These are phyloP conservation scores for Chloris gayana DNA, from an alignment of 176 grass and related monocot species.

Conservation along the genomic window DNA sequence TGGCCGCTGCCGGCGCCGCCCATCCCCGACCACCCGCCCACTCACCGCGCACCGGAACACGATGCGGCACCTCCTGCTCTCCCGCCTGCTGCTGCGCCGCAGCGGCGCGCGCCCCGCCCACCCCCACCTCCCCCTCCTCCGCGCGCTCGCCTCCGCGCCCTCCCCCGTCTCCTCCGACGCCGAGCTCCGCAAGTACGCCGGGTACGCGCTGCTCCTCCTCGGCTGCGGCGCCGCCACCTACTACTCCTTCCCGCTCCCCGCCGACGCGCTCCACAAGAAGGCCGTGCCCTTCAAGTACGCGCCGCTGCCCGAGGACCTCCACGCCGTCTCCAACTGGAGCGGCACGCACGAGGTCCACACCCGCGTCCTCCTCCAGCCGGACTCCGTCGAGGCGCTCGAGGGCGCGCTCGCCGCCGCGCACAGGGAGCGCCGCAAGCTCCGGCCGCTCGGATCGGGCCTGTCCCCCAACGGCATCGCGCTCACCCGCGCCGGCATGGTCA, in stretches of 20 bases:
- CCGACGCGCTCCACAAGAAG: conserved; percentile 81
- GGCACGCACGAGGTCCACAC: conserved; percentile 90
- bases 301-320: conserved; percentile 79
- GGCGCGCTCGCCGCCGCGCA: conserved; percentile 56
- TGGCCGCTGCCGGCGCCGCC: conserved; percentile 15
- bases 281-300: conserved; percentile 82
- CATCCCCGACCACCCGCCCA: neutral
- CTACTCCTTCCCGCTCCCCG: conserved; percentile 73
- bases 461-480: conserved; percentile 88
- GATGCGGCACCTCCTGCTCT: conserved; percentile 65
- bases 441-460: conserved; percentile 78
- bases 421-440: conserved; percentile 62
- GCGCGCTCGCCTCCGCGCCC: conserved; percentile 38
- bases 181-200: conserved; percentile 24
- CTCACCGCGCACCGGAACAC: neutral
- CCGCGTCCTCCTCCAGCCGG: conserved; percentile 80
- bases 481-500: conserved; percentile 82
- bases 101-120: neutral
- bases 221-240: conserved; percentile 71
- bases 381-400: conserved; percentile 70
- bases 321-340: conserved; percentile 91
- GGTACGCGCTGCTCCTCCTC: conserved; percentile 26
- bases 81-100: conserved; percentile 50
- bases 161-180: conserved; percentile 30
- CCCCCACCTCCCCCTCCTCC: conserved; percentile 31